Conservation (phyloP, 1,284 basidiomycete species). For the Marasmius oreades region DNA sequence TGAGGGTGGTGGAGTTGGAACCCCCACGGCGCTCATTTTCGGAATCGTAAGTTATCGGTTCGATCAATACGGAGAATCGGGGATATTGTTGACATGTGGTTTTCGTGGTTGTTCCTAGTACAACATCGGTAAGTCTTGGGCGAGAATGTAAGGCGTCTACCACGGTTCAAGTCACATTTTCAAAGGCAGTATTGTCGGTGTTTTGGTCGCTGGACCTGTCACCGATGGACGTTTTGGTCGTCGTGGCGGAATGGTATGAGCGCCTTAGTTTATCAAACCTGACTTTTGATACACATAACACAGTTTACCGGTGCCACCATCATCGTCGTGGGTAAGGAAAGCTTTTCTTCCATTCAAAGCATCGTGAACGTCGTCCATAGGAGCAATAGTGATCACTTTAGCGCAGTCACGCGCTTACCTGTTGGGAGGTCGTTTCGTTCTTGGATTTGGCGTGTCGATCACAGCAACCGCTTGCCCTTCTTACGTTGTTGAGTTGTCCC, state of each 20-base stretch:
- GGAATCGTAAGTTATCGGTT: slow-evolving; percentile 32
- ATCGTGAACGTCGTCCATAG: slow-evolving; percentile 17
- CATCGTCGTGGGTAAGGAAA: slow-evolving; percentile 32
- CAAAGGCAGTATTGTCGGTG: slow-evolving; percentile 33
- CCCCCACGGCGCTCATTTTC: slow-evolving; percentile 37
- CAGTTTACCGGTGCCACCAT: slow-evolving; percentile 43
- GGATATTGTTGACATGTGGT: neutral
- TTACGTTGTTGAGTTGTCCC: slow-evolving; percentile 52
- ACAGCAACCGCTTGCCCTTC: slow-evolving; percentile 47
- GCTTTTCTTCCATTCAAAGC: neutral
- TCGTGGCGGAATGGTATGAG: slow-evolving; percentile 50
- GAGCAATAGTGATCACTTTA: slow-evolving; percentile 41
- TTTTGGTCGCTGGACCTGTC: slow-evolving; percentile 36
- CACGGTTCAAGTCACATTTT: neutral
- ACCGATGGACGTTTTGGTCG: slow-evolving; percentile 43
- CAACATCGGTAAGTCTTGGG: slow-evolving; percentile 5
- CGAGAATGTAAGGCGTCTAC: neutral
- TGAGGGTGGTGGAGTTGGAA: slow-evolving; percentile 40
- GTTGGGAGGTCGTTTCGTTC: slow-evolving; percentile 44
- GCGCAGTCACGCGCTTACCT: slow-evolving; percentile 39
- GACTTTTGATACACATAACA: slow-evolving; percentile 2
- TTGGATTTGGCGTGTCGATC: slow-evolving; percentile 48
- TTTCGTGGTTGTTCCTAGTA: slow-evolving; percentile 5
- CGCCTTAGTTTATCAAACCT: neutral
- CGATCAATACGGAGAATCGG: neutral